A percentile compares a stretch with the other conserved stretches of the same genome.
Evolutionary conservation across 257 asterid genomes (phyloP).

Genomic region (Lithospermum erythrorhizon): DNA sequence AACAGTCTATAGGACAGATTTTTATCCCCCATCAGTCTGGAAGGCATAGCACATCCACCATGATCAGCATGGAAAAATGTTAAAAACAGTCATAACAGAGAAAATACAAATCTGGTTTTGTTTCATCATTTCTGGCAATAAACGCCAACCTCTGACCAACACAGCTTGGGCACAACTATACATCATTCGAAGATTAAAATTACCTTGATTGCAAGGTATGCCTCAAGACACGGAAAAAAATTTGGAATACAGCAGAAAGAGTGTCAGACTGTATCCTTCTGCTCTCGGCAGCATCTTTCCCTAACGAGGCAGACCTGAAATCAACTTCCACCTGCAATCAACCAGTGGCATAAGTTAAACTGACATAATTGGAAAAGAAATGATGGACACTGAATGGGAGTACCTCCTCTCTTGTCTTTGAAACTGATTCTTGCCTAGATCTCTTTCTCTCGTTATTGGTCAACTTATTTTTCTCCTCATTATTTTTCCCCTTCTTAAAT

Average conservation of each 20-base stretch:
- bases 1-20: neutral
- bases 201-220: slow-evolving; percentile 45
- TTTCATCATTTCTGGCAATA: too few species aligned
- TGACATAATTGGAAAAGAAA: slow-evolving; percentile 6
- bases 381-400: slow-evolving; percentile 5
- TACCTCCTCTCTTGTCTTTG: slow-evolving; percentile 88
- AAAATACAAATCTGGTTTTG: too few species aligned
- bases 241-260: slow-evolving; percentile 67
- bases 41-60: too few species aligned
- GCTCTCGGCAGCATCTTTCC: slow-evolving; percentile 70
- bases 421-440: slow-evolving; percentile 45
- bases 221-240: slow-evolving; percentile 72
- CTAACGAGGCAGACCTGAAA: slow-evolving; percentile 65
- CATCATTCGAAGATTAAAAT: neutral
- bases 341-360: slow-evolving; percentile 6
- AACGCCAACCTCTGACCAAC: too few species aligned
- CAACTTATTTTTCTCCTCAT: slow-evolving; percentile 45
- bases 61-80: too few species aligned
- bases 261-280: slow-evolving; percentile 75
- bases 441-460: slow-evolving; percentile 60
- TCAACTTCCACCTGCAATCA: slow-evolving; percentile 68
- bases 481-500: slow-evolving; percentile 49
- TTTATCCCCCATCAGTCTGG: too few species aligned
- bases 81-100: too few species aligned
- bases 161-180: neutral